These are phyloP conservation scores for Tilletia walkeri DNA, from an alignment of 1,284 basidiomycete genomes.

Conservation along the genomic window DNA sequence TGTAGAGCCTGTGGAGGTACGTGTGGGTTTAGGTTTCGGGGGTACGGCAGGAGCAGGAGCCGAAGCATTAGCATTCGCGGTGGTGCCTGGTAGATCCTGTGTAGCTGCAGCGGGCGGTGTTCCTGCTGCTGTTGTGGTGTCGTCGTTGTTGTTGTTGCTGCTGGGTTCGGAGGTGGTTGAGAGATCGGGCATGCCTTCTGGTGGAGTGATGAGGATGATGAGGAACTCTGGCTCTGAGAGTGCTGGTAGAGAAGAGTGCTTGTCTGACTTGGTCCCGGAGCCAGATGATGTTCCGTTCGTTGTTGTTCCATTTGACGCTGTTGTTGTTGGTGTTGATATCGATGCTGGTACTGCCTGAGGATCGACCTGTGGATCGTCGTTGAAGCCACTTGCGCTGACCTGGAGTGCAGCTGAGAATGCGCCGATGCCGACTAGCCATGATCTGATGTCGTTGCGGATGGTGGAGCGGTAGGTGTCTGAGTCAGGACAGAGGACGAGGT, in stretches of 20 bases:
- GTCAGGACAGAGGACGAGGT: constrained; percentile 51
- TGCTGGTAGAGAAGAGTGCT: constrained; percentile 4
- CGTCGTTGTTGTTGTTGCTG: no score
- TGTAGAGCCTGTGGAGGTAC: not conserved
- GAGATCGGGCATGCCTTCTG: constrained; percentile 28
- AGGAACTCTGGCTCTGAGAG: constrained; percentile 44
- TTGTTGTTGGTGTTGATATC: constrained; percentile 15
- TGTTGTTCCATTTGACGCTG: no score
- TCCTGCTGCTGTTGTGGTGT: not conserved
- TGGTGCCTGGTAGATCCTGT: not conserved
- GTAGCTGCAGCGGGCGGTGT: not conserved
- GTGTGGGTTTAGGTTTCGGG: not conserved
- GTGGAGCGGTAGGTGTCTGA: constrained; percentile 51
- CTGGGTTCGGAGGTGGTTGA: not conserved
- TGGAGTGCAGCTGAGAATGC: constrained; percentile 31
- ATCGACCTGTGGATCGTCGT: no score
- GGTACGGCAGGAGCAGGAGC: not conserved
- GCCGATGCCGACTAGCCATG: constrained; percentile 39
- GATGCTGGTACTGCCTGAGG: no score
- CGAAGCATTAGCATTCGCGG: not conserved
- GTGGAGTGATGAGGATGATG: constrained; percentile 49
- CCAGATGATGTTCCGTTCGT: not conserved
- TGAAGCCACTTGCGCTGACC: constrained; percentile 17
- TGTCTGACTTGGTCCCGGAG: not conserved
- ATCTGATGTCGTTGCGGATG: constrained; percentile 48